Base-by-base conservation (phyloP, 1,139 yeast genomes). In the Wickerhamomyces sp. region DNA sequence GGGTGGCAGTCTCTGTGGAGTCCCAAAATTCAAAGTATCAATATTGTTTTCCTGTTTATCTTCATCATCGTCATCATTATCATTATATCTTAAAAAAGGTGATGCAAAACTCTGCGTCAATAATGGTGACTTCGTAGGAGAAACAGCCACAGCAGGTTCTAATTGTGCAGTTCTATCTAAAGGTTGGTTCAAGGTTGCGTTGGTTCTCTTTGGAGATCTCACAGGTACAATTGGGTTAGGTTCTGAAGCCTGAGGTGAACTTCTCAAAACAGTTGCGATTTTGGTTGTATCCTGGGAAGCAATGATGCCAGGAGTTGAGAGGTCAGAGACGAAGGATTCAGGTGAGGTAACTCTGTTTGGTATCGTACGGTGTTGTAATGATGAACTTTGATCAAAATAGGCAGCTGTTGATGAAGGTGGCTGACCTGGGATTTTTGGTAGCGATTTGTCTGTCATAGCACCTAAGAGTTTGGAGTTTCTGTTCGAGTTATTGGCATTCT, bases 391-490 rank as follows among this genome's bases (percentile, higher is more conserved):
- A 14, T 24, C 27, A 14, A 24, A 24, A 10, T 24, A 24, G 5
- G 27, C 13, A 24, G 27, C 7, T 12, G 27, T 12, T 24, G 31
- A 7, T 21, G 37, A 24, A 22, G 33, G 18, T 6, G 12, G 10
- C 13, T 27, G 32, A 17, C 33, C 37, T 4, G 66, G 66, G 1
- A 60, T 46, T 12, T 41, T 45, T 14, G 65, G 66, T 19, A 61
- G 42, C 19, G 58, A 50, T 39, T 61, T 60, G 35, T 55, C 54
- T 12, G 41, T 26, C 10, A 26, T 33, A 10, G 44, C 25, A 14
- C 20, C 16, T 3, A 22, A 21, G 9, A 34, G 6, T 27, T 31
- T 43, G 7, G 48, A 42, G 5, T 17, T 22, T 19, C 45, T 40
- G 15, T 31, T 31, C 12, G 13, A n/a, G 5, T 13, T 24, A 24